Base-by-base conservation (phyloP, 1,284 basidiomycete species). In the Irpex lacteus region DNA sequence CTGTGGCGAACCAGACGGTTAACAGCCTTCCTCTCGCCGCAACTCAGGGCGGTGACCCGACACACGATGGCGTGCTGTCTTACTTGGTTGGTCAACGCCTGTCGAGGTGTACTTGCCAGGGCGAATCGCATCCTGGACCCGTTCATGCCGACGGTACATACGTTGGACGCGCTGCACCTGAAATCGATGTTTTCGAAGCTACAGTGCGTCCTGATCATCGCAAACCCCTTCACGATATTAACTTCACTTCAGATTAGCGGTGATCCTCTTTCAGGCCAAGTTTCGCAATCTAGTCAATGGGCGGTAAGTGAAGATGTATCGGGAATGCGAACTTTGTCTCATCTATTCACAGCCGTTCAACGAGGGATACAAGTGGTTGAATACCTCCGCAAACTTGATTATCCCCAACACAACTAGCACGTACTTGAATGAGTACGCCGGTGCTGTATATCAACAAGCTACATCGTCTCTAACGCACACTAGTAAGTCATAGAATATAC, bases 181-280 rank as follows among this genome's bases (percentile, higher is more conserved):
- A 96, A 78, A 92, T 96, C 67, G 92, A 95, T 77, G 82, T 95
- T 40, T 78, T 95, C 66, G 94, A 95, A 76, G 87, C 91, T 2
- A 82, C 86, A 68, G 73, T 87, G 84, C 56, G 62, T 37, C 40
- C 37, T 18, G n/a, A 5, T 19, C 5, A 13, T 37, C 18, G 34
- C 11, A 44, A 53, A 21, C 53, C 44, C n/a, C 9, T 26, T 50
- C 13, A 19, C 44, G 44, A 34, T 11, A 19, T 15, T 21, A 63
- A 47, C n/a, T 5, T 47, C 6, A 15, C 40, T 2, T 60, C 53
- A 66, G 63, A 68, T 66, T 67, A 60, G 62, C 67, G 59, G 70
- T 19, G 38, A 54, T 18, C 62, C 70, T 5, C 52, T 69, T 2
- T 62, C 61, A 21, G 75, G 77, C 8, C 69, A 79, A 58, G 81